Conservation (phyloP, 169 alveolate species). For the Hepatocystis sp. region DNA sequence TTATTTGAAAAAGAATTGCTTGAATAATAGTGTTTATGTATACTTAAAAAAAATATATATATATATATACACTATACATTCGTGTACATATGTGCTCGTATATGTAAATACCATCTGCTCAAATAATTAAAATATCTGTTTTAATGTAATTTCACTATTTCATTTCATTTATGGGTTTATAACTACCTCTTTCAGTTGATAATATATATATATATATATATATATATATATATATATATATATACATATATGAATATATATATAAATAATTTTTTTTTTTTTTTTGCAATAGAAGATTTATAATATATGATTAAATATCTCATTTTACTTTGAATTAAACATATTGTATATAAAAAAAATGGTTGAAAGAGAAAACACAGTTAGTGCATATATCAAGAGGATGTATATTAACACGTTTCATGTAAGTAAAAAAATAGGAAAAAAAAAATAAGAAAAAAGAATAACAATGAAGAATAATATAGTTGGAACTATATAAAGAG, state of each 20-base stretch:
- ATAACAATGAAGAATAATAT: not conserved
- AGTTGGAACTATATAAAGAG: not conserved
- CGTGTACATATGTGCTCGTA: constrained; percentile 1
- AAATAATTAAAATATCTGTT: too few relatives aligned
- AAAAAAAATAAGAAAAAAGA: not conserved
- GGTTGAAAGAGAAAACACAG: constrained; percentile 52
- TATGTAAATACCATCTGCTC: too few relatives aligned
- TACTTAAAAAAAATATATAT: not conserved
- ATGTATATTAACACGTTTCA: constrained; percentile 45
- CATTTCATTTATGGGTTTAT: not conserved
- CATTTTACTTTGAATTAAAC: not conserved
- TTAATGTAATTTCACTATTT: too few relatives aligned
- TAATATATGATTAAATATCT: constrained; percentile 13
- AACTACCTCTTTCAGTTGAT: not conserved
- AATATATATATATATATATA: constrained; percentile 18
- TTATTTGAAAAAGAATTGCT: too few relatives aligned
- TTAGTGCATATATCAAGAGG: constrained; percentile 46
- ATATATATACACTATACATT: constrained; percentile 3
- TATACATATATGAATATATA: not conserved
- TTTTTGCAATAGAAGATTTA: not conserved
- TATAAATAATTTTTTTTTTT: constrained; percentile 11
- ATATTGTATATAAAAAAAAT: constrained; percentile 18
- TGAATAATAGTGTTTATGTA: too few relatives aligned
- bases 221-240: constrained; percentile 5
- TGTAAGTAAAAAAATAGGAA: constrained; percentile 29